Evolutionary conservation across 768 basidiomycete species (phyloP), one percentile per base, ranked within the genome.

Genomic region (Cantharellus anzutake): DNA sequence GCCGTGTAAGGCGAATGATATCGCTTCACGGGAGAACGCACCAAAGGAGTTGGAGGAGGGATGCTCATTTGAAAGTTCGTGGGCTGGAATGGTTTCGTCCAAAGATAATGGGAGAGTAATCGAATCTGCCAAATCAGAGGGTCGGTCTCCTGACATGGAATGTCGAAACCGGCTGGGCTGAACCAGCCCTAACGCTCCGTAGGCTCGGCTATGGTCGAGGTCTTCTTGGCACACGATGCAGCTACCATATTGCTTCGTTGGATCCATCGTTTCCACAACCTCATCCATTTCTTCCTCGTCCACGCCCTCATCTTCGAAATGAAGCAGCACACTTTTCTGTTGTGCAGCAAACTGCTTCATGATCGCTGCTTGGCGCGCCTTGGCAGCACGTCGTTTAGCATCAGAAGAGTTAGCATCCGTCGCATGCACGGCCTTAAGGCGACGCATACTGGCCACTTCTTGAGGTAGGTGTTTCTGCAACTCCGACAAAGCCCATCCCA

Each of bases 221-320:
- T 92, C 88, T 67, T 98, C 96, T 68, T 98, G 96, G 65, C 96
- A 99, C 5, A 98, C 92, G 63, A 99, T 98, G 68, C 96, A 99
- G n/a, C 84, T 85, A 2, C 94, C 94, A 61, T 82, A 84, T 7
- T 83, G 83, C 51, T 64, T 59, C 20, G 53, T 42, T 29, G 75
- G 67, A 53, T 75, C 73, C 16, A 76, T 76, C 66, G 77, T 79
- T 3, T 79, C 77, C 20, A 29, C 20, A 29, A 29, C 20, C 4
- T 60, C 64, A 11, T 64, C 65, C 4, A 68, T 70, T 3, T 80
- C 83, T 16, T 81, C 80, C 41, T 84, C 85, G 3, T 71, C 69
- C 34, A 80, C 78, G 2, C 73, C 75, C 37, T 77, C 78, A 57
- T 87, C 84, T 55, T 82, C 82, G 60, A 86, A 83, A 64, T 83